Conservation (phyloP, 768 basidiomycete species). For the Mycena chlorophos region DNA sequence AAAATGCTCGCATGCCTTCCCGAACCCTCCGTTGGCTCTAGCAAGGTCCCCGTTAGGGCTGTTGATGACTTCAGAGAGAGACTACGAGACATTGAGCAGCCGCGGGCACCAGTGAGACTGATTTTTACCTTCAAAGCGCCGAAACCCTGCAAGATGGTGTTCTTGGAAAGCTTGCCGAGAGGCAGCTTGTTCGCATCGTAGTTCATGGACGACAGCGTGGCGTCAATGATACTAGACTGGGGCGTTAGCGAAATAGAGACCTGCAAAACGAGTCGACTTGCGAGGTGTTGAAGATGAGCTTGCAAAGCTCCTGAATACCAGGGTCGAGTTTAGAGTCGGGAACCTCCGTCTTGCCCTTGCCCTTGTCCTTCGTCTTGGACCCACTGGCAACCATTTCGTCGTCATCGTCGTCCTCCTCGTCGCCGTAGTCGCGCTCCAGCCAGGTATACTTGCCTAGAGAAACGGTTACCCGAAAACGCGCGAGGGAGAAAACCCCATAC, state of each 20-base stretch:
- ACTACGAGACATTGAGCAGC: constrained; percentile 28
- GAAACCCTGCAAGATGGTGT: constrained; percentile 60
- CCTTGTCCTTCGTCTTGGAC: constrained; percentile 23
- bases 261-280: constrained; percentile 20
- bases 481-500: constrained; percentile 26
- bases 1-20: constrained; percentile 45
- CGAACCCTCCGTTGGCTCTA: constrained; percentile 36
- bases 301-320: constrained; percentile 51
- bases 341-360: constrained; percentile 36
- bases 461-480: background rate
- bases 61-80: constrained; percentile 53
- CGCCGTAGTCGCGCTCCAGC: constrained; percentile 59
- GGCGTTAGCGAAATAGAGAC: background rate
- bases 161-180: constrained; percentile 61
- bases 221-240: constrained; percentile 48
- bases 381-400: constrained; percentile 29
- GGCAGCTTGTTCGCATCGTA: constrained; percentile 68
- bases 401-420: constrained; percentile 45
- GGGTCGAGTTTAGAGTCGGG: constrained; percentile 46
- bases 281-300: constrained; percentile 54
- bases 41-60: constrained; percentile 43
- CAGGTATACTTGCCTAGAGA: constrained; percentile 57
- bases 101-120: background rate
- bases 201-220: constrained; percentile 59
- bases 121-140: constrained; percentile 50